Evolutionary conservation across 495 filamentous ascomycete genomes (phyloP).

Genomic region (Collariella sp.): DNA sequence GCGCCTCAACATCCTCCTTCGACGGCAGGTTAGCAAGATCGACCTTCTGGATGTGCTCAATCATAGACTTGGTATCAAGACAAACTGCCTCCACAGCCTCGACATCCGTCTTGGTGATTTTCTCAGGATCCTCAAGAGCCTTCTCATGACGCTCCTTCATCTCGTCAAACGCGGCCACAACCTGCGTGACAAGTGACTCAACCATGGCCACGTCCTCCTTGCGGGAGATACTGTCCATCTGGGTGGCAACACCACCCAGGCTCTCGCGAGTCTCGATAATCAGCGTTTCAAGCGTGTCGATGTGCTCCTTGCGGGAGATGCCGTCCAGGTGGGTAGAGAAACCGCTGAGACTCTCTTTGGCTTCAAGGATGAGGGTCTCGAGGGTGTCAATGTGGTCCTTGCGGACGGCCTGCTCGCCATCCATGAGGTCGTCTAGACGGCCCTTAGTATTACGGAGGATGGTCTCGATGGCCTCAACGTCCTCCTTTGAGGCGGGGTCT

Average conservation of each 20-base stretch:
- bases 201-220: conserved; percentile 71
- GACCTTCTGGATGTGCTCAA: conserved; percentile 61
- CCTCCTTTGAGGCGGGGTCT: conserved; percentile 53
- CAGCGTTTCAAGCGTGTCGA: conserved; percentile 60
- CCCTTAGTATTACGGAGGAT: conserved; percentile 77
- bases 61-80: conserved; percentile 65
- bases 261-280: conserved; percentile 61
- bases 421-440: conserved; percentile 65
- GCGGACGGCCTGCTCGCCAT: conserved; percentile 53
- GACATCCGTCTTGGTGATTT: conserved; percentile 67
- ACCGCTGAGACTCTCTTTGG: conserved; percentile 58
- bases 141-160: conserved; percentile 59
- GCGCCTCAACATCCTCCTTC: conserved; percentile 46
- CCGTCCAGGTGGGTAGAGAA: conserved; percentile 52
- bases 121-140: conserved; percentile 53
- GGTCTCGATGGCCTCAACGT: conserved; percentile 81
- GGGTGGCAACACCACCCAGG: conserved; percentile 48
- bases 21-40: conserved; percentile 59
- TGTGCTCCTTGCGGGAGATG: conserved; percentile 57
- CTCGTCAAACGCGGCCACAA: conserved; percentile 65
- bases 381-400: conserved; percentile 70
- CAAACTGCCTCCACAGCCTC: conserved; percentile 70
- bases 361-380: conserved; percentile 60
- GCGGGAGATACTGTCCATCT: conserved; percentile 55
- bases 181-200: conserved; percentile 65